These are phyloP conservation scores for Xylaria castorea DNA, from an alignment of 495 filamentous ascomycete species.

Conservation along the genomic window DNA sequence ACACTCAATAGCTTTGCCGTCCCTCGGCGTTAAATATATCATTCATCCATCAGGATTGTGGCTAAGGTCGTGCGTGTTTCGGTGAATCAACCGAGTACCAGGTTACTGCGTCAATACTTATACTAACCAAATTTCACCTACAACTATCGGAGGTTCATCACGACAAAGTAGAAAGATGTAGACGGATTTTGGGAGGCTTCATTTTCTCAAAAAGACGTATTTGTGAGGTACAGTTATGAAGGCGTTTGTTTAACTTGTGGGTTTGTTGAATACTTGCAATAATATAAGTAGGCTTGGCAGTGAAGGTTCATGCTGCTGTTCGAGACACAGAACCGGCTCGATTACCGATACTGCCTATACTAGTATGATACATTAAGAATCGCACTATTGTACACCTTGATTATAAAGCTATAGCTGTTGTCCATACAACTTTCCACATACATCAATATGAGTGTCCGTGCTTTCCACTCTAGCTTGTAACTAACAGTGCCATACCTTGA, in stretches of 20 bases:
- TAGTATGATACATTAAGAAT: too few relatives aligned
- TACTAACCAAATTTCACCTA: background rate
- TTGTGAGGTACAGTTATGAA: background rate
- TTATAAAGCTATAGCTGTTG: too few relatives aligned
- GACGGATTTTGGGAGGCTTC: background rate
- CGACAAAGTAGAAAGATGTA: background rate
- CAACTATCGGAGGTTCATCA: background rate
- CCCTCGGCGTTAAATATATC: too few relatives aligned
- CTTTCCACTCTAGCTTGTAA: too few relatives aligned
- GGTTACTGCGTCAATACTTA: background rate
- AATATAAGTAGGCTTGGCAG: background rate
- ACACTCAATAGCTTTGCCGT: too few relatives aligned
- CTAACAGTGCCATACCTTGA: too few relatives aligned
- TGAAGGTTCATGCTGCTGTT: background rate
- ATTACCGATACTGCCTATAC: too few relatives aligned
- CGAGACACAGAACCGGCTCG: too few relatives aligned
- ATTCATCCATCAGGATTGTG: background rate
- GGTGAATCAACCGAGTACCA: background rate
- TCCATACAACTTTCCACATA: too few relatives aligned
- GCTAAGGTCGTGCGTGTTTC: background rate
- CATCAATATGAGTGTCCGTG: too few relatives aligned
- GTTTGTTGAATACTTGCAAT: background rate
- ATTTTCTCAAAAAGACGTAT: background rate
- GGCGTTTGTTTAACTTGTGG: background rate
- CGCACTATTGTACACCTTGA: too few relatives aligned